Evolutionary conservation across 495 filamentous ascomycete species (phyloP).

Genomic region (Massariosphaeria phaeospora): DNA sequence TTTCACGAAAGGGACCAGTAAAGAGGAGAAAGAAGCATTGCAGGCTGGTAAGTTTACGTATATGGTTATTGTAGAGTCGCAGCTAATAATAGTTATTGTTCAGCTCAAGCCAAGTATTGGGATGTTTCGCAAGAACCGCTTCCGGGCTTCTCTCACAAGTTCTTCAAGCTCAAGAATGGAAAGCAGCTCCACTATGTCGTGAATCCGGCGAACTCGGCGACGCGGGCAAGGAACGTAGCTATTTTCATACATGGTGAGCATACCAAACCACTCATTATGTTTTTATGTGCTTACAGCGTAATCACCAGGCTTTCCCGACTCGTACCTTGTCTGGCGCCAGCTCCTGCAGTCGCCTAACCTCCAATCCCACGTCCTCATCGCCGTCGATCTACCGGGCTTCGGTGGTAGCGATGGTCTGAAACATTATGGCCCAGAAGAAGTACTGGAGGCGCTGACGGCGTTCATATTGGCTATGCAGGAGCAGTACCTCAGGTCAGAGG

Average conservation of each 20-base stretch:
- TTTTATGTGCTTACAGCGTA: too few species aligned
- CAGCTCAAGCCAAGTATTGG: constrained; percentile 43
- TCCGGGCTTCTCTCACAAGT: constrained; percentile 44
- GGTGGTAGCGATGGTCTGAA: constrained; percentile 50
- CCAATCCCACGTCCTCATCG: constrained; percentile 43
- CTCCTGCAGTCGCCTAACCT: constrained; percentile 40
- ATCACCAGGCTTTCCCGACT: constrained; percentile 50
- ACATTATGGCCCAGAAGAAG: constrained; percentile 46
- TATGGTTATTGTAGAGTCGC: neutral
- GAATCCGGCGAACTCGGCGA: neutral
- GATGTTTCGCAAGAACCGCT: constrained; percentile 42
- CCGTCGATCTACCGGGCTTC: constrained; percentile 54
- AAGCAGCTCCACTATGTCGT: constrained; percentile 52
- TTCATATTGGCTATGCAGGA: constrained; percentile 48
- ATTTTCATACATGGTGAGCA: constrained; percentile 50
- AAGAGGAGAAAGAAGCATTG: constrained; percentile 23
- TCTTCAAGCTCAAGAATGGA: constrained; percentile 47
- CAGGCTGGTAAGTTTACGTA: constrained; percentile 16
- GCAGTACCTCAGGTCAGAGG: constrained; percentile 38
- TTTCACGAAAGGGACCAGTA: constrained; percentile 8
- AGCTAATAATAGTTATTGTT: neutral
- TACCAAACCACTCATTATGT: too few species aligned
- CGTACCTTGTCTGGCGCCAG: constrained; percentile 50
- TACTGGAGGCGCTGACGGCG: constrained; percentile 49
- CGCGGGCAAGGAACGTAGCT: constrained; percentile 41